Conservation (phyloP, 352 stramenopile species). For the Phytophthora fragariaefolia region DNA sequence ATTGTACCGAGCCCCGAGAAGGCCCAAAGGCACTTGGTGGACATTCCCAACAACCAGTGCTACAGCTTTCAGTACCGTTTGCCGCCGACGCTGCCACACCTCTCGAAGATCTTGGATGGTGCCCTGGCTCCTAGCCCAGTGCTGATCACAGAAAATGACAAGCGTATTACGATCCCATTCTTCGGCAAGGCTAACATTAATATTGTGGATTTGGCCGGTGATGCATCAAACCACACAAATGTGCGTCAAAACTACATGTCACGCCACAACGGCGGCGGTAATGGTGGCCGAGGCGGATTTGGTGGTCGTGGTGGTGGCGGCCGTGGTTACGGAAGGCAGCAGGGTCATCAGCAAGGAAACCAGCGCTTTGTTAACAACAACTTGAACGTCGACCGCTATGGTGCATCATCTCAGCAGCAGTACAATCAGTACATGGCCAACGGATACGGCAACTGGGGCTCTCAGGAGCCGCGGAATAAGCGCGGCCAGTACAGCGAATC, state of each 20-base stretch:
- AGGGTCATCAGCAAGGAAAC: constrained; percentile 44
- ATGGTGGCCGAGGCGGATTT: constrained; percentile 39
- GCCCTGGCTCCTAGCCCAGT: constrained; percentile 46
- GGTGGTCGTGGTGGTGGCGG: constrained; percentile 30
- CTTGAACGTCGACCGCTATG: constrained; percentile 71
- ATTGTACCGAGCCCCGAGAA: constrained; percentile 83
- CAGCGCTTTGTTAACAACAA: constrained; percentile 60
- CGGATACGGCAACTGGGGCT: constrained; percentile 79
- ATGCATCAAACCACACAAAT: constrained; percentile 57
- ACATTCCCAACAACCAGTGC: constrained; percentile 89
- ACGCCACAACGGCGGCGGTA: constrained; percentile 41
- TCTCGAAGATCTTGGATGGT: constrained; percentile 66
- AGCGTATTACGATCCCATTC: constrained; percentile 78
- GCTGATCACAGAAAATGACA: constrained; percentile 67
- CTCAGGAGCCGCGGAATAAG: constrained; percentile 82
- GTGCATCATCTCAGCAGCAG: constrained; percentile 32
- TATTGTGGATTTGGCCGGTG: constrained; percentile 81
- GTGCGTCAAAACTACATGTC: constrained; percentile 61
- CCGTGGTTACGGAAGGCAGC: constrained; percentile 37
- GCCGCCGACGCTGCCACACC: constrained; percentile 55
- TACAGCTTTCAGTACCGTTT: constrained; percentile 85
- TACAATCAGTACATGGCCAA: constrained; percentile 85
- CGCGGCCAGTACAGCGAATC: constrained; percentile 59
- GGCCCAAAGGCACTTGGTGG: constrained; percentile 65
- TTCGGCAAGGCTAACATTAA: constrained; percentile 88